These are phyloP conservation scores for Laetiporus sulphureus DNA, from an alignment of 1,284 basidiomycete species.

Conservation along the genomic window DNA sequence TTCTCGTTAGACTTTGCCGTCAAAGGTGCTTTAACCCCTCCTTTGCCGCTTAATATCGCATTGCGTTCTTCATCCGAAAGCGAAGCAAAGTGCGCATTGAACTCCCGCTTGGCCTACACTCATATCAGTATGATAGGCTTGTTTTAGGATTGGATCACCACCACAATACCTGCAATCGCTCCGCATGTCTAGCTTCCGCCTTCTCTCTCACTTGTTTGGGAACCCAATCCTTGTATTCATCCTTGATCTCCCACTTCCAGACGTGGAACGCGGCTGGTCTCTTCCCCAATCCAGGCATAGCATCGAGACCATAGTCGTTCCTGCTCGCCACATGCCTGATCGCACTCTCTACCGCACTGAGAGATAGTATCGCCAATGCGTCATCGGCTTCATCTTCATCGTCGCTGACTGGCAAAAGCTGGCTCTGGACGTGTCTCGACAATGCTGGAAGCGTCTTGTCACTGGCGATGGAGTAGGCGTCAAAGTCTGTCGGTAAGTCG, in stretches of 20 bases:
- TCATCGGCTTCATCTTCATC: conserved; percentile 35
- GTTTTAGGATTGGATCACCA: too few species aligned
- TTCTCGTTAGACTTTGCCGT: conserved; percentile 9
- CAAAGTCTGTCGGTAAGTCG: neutral
- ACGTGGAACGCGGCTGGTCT: conserved; percentile 55
- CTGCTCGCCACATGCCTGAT: conserved; percentile 56
- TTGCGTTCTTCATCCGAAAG: conserved; percentile 51
- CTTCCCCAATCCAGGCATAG: conserved; percentile 36
- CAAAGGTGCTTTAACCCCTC: conserved; percentile 17
- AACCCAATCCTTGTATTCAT: conserved; percentile 52
- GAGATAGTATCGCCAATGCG: conserved; percentile 33
- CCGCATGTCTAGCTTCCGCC: conserved; percentile 52
- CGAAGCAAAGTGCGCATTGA: conserved; percentile 45
- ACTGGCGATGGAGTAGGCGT: conserved; percentile 32
- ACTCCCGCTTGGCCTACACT: conserved; percentile 54
- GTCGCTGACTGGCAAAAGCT: conserved; percentile 50
- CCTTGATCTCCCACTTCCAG: conserved; percentile 87
- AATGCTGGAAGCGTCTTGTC: conserved; percentile 60
- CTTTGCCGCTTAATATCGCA: conserved; percentile 47
- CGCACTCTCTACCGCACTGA: conserved; percentile 48
- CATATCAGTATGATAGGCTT: conserved; percentile 8
- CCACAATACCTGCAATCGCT: conserved; percentile 67
- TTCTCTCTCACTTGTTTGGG: conserved; percentile 66
- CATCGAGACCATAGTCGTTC: conserved; percentile 70
- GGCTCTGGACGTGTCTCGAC: conserved; percentile 57